A percentile compares a stretch with the other conserved stretches of the same genome.
These are phyloP conservation scores for Hypoxylon sp. DNA, from an alignment of 2,329 filamentous ascomycete species.

Conservation along the genomic window DNA sequence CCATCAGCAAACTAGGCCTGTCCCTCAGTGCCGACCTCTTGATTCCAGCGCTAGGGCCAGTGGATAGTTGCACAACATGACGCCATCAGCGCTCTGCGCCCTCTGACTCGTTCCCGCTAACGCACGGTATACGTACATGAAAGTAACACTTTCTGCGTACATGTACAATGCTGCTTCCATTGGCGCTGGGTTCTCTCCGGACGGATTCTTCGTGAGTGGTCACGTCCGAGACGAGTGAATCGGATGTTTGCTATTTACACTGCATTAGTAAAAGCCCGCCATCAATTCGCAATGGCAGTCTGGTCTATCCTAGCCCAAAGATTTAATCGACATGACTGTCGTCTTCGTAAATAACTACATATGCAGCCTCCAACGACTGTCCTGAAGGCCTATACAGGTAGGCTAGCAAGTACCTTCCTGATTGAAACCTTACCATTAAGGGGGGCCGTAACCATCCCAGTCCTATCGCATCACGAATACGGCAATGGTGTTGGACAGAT, in stretches of 20 bases:
- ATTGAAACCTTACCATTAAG: not conserved
- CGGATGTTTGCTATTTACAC: slow-evolving; percentile 16
- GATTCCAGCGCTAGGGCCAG: not conserved
- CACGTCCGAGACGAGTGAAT: not conserved
- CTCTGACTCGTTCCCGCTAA: slow-evolving; percentile 8
- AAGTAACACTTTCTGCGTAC: not conserved
- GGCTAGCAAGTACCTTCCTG: not conserved
- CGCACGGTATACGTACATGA: not conserved
- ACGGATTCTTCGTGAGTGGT: not conserved
- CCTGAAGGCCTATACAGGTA: not conserved
- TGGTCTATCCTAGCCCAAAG: not conserved
- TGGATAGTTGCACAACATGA: slow-evolving; percentile 33
- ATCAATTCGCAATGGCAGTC: not conserved
- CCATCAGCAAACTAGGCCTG: slow-evolving; percentile 3
- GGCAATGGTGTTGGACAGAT: not conserved
- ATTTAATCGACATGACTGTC: not conserved
- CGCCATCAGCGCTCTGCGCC: slow-evolving; percentile 9
- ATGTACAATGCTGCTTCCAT: not conserved
- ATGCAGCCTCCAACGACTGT: not conserved
- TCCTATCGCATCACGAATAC: slow-evolving; percentile 1
- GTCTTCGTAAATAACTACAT: not conserved
- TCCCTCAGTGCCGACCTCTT: slow-evolving; percentile 3
- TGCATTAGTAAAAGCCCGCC: not conserved
- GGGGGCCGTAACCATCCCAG: not conserved
- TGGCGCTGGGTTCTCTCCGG: not conserved